These are phyloP conservation scores for Trametes meyenii DNA, from an alignment of 768 basidiomycete species.

Conservation along the genomic window DNA sequence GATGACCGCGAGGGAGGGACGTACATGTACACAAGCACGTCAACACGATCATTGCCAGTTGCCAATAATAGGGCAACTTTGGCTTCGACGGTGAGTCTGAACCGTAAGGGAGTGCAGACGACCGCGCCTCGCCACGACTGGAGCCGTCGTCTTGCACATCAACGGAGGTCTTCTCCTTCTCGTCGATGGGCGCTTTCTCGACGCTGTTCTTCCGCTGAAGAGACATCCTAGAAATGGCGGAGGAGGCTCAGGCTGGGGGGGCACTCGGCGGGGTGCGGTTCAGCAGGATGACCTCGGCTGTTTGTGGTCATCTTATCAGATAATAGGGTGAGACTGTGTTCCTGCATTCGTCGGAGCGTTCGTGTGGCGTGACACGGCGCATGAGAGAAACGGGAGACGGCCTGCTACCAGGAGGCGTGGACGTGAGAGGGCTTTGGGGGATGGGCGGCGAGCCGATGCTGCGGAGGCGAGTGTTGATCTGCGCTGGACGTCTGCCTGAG, in stretches of 20 bases:
- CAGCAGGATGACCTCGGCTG: conserved; percentile 3
- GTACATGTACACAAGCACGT: conserved; percentile 45
- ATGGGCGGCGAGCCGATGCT: conserved; percentile 11
- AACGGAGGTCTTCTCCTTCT: conserved; percentile 22
- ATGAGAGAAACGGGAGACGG: conserved; percentile 9
- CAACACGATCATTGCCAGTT: conserved; percentile 38
- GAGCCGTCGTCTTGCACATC: conserved; percentile 13
- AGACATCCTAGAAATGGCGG: conserved; percentile 13
- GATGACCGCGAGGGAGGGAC: conserved; percentile 19
- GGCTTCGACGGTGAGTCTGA: conserved; percentile 26
- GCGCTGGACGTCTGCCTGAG: background rate
- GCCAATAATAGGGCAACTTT: conserved; percentile 40
- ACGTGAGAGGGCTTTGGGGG: conserved; percentile 11
- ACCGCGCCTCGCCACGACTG: conserved; percentile 6
- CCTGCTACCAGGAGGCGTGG: background rate
- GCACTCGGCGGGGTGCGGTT: conserved; percentile 10
- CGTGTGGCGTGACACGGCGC: conserved; percentile 1
- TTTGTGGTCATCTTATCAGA: conserved; percentile 32
- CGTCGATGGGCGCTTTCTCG: conserved; percentile 26
- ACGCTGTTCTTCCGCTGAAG: conserved; percentile 11
- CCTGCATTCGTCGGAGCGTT: background rate
- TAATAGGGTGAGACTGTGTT: conserved; percentile 8
- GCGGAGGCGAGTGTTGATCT: background rate
- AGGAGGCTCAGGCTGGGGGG: background rate
- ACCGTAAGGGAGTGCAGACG: conserved; percentile 9